Percentiles rank a stretch among this genome's conserved stretches.
phyloP scores from a whole-genome alignment of 2,329 filamentous ascomycete genomes.

The Phoma sp. region DNA sequence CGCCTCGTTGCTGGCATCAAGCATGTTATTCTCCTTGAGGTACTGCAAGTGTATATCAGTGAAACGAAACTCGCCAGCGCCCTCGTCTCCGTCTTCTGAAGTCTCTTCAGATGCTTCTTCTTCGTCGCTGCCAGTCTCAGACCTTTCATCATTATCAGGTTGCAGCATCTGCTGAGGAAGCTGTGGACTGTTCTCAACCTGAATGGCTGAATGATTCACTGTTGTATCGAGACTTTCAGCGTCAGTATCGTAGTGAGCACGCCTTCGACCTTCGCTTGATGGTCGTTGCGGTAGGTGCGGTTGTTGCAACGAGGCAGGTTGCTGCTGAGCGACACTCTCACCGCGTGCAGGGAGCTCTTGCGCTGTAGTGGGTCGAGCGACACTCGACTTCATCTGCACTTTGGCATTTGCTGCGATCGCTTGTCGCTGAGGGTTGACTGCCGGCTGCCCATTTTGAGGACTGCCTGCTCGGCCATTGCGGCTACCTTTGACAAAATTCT shows the following conservation, averaged over 20 bases:
- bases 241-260: constrained; percentile 48
- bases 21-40: constrained; percentile 1
- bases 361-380: constrained; percentile 21
- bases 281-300: constrained; percentile 23
- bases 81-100: constrained; percentile 5
- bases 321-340: constrained; percentile 21
- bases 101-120: constrained; percentile 13
- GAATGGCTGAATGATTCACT: constrained; percentile 29
- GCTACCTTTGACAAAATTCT: constrained; percentile 25
- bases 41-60: too few species aligned
- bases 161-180: constrained; percentile 9
- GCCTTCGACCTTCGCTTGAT: constrained; percentile 22
- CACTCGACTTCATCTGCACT: constrained; percentile 19
- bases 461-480: constrained; percentile 14
- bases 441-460: constrained; percentile 1
- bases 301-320: constrained; percentile 22
- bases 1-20: constrained; percentile 1
- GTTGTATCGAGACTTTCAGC: constrained; percentile 48
- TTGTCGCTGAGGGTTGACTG: constrained; percentile 21
- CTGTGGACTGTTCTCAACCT: constrained; percentile 27
- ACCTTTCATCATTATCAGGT: constrained; percentile 14
- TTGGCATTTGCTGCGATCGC: constrained; percentile 33
- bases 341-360: constrained; percentile 13
- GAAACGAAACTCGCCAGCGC: too few species aligned
- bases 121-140: constrained; percentile 20